Conservation (phyloP, 192 early-diverging fungal species). For the Coemansia pectinata region DNA sequence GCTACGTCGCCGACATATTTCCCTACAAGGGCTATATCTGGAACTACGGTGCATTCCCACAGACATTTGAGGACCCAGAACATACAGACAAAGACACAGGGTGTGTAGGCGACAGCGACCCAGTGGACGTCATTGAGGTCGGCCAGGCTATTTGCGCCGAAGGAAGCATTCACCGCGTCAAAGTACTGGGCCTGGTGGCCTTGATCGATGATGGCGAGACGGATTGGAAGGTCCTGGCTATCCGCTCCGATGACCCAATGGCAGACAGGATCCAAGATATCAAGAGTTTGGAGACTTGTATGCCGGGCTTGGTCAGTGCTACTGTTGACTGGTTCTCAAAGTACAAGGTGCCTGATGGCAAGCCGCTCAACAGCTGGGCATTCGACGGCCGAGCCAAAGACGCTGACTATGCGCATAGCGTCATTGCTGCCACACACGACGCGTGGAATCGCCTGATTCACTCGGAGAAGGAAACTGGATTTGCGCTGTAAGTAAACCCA, state of each 20-base stretch:
- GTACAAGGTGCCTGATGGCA: constrained; percentile 99
- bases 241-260: constrained; percentile 96
- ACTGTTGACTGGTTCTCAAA: constrained; percentile 99
- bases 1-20: constrained; percentile 97
- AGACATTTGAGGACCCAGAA: constrained; percentile 99
- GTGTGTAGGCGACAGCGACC: constrained; percentile 95
- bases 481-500: constrained; percentile 36
- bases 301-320: constrained; percentile 92
- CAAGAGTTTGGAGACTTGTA: constrained; percentile 95
- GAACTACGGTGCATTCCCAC: constrained; percentile 99
- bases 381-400: constrained; percentile 89
- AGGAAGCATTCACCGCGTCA: constrained; percentile 99
- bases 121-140: constrained; percentile 97
- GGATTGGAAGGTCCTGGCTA: constrained; percentile 99
- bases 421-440: constrained; percentile 86
- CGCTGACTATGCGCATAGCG: constrained; percentile 85
- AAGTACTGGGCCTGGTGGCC: constrained; percentile 97
- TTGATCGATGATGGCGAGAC: constrained; percentile 99
- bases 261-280: constrained; percentile 97
- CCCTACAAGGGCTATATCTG: constrained; percentile 99
- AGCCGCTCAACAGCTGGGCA: constrained; percentile 99
- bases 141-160: constrained; percentile 87
- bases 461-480: constrained; percentile 5
- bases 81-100: constrained; percentile 89
- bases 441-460: constrained; percentile 87